Conservation (phyloP, 768 basidiomycete species). For the Boletellus sp. region DNA sequence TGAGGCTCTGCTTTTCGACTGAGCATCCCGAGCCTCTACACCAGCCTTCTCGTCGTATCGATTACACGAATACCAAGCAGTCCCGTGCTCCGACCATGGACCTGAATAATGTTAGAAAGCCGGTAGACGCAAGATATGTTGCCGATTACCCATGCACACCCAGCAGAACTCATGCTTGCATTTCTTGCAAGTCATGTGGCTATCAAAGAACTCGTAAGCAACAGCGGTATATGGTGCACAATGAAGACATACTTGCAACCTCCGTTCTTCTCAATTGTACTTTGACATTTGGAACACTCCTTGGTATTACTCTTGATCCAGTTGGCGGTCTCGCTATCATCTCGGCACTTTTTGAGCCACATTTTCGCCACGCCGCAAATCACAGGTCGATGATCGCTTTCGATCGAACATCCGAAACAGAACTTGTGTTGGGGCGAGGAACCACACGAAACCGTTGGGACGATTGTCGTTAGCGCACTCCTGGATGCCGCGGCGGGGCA, state of each 20-base stretch:
- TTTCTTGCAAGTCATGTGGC: slow-evolving; percentile 99
- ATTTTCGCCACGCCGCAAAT: slow-evolving; percentile 84
- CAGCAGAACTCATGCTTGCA: slow-evolving; percentile 99
- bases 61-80: slow-evolving; percentile 97
- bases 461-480: slow-evolving; percentile 66
- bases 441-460: slow-evolving; percentile 87
- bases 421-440: slow-evolving; percentile 69
- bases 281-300: slow-evolving; percentile 93
- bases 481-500: slow-evolving; percentile 80
- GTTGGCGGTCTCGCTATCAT: slow-evolving; percentile 97
- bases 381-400: slow-evolving; percentile 88
- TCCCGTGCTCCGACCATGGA: slow-evolving; percentile 96
- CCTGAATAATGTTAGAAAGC: slow-evolving; percentile 44
- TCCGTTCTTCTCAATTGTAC: slow-evolving; percentile 99
- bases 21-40: slow-evolving; percentile 85
- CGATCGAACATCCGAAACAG: slow-evolving; percentile 92
- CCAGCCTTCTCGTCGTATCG: slow-evolving; percentile 92
- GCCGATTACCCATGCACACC: slow-evolving; percentile 91
- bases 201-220: slow-evolving; percentile 31
- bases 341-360: slow-evolving; percentile 96
- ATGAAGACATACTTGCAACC: slow-evolving; percentile 89
- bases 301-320: slow-evolving; percentile 99
- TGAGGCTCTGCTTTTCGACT: slow-evolving; percentile 84
- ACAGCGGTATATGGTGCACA: slow-evolving; percentile 68
- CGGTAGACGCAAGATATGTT: slow-evolving; percentile 11